Evolutionary conservation across 1,284 basidiomycete genomes (phyloP).

Genomic region (Sanghuangporus baumii): DNA sequence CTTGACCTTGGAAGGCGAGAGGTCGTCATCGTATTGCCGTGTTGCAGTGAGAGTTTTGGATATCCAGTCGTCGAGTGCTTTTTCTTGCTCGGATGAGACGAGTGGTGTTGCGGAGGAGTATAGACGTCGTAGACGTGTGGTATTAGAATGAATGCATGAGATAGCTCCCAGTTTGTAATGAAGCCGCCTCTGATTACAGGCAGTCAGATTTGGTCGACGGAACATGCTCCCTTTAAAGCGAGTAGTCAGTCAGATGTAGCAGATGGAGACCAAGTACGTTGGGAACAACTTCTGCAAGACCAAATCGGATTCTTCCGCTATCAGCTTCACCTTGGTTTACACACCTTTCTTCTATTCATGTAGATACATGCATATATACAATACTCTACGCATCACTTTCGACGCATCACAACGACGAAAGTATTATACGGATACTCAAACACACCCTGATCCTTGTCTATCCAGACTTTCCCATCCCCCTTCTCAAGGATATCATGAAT

Average conservation of each 20-base stretch:
- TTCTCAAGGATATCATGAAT: slow-evolving; percentile 43
- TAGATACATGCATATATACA: neutral
- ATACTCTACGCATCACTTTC: slow-evolving; percentile 25
- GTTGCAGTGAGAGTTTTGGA: neutral
- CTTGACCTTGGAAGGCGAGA: slow-evolving; percentile 10
- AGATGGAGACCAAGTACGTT: too few relatives aligned
- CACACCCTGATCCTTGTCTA: slow-evolving; percentile 40
- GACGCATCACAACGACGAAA: slow-evolving; percentile 35
- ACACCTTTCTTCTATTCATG: neutral
- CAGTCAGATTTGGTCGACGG: too few relatives aligned
- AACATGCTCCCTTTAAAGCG: too few relatives aligned
- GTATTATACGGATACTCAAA: slow-evolving; percentile 56
- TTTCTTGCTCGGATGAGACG: slow-evolving; percentile 1
- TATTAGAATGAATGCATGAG: too few relatives aligned
- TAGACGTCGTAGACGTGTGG: neutral
- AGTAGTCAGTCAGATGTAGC: too few relatives aligned
- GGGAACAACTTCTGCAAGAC: too few relatives aligned
- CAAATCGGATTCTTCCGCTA: neutral
- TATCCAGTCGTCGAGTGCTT: slow-evolving; percentile 10
- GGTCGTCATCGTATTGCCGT: neutral
- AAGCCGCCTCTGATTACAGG: too few relatives aligned
- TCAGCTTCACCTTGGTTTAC: neutral
- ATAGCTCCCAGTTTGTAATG: too few relatives aligned
- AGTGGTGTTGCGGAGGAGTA: neutral
- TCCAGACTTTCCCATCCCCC: slow-evolving; percentile 41